Conservation (phyloP, 768 basidiomycete species). For the Pleurotus cornucopiae region DNA sequence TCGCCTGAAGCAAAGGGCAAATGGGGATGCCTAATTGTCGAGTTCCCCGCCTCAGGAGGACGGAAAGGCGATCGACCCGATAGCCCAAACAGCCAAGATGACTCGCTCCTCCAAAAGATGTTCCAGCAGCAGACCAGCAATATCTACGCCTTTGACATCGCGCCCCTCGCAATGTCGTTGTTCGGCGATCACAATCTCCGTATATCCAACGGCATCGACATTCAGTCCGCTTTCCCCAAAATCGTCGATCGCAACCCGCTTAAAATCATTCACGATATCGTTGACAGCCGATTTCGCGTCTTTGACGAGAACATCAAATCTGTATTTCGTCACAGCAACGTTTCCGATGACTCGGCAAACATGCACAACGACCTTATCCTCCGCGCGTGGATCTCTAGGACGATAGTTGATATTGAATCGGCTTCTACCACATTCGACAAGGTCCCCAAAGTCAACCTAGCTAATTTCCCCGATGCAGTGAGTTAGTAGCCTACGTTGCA, state of each 20-base stretch:
- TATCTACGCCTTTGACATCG: conserved; percentile 54
- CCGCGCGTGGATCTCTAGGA: conserved; percentile 49
- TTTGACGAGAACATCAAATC: conserved; percentile 29
- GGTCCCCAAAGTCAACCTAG: conserved; percentile 41
- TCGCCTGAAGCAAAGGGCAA: not conserved
- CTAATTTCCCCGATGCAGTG: conserved; percentile 29
- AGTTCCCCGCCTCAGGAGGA: conserved; percentile 11
- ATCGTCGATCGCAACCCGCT: conserved; percentile 32
- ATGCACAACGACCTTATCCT: conserved; percentile 31
- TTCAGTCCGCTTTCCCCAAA: conserved; percentile 47
- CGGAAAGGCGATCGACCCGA: conserved; percentile 11
- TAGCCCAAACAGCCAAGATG: conserved; percentile 17
- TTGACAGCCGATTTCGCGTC: conserved; percentile 33
- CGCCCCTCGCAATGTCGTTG: conserved; percentile 43
- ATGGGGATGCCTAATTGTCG: conserved; percentile 11
- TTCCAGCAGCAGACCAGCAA: conserved; percentile 40
- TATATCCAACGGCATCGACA: conserved; percentile 48
- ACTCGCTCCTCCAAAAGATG: conserved; percentile 33
- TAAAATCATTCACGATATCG: conserved; percentile 33
- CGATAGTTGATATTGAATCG: conserved; percentile 35
- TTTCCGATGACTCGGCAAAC: conserved; percentile 22
- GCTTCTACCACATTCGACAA: conserved; percentile 38
- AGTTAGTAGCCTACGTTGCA: conserved; percentile 11
- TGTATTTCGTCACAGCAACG: conserved; percentile 32
- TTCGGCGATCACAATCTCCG: conserved; percentile 37